A percentile compares a stretch with the other conserved stretches of the same genome.
Conservation (phyloP, 257 asterid genomes). For the Eucommia ulmoides region DNA sequence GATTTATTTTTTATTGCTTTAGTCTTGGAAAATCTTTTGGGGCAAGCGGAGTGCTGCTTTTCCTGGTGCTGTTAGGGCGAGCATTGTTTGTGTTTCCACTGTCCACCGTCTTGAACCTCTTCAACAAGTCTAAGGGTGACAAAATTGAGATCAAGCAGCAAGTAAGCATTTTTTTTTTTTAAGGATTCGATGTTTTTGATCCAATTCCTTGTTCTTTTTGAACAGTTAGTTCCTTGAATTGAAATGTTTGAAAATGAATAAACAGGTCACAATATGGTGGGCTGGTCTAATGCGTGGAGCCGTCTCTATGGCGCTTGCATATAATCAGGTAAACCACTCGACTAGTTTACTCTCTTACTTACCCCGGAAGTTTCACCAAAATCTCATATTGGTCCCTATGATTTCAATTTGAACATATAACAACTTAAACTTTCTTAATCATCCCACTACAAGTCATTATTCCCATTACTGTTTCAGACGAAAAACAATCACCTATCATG, state of each 20-base stretch:
- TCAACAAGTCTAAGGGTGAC: slow-evolving; percentile 20
- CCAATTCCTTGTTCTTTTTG: neutral
- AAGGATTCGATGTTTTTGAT: neutral
- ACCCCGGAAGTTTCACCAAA: no score
- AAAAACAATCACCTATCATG: no score
- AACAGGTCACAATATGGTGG: slow-evolving; percentile 66
- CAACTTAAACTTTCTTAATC: no score
- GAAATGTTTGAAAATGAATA: neutral
- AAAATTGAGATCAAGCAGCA: slow-evolving; percentile 42
- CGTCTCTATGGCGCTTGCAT: slow-evolving; percentile 74
- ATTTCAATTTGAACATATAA: no score
- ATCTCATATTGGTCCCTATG: no score
- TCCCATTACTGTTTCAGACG: no score
- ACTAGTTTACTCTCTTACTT: no score
- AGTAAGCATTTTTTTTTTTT: slow-evolving; percentile 24
- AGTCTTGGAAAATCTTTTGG: slow-evolving; percentile 59
- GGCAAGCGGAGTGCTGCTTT: slow-evolving; percentile 42
- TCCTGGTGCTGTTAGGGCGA: slow-evolving; percentile 57
- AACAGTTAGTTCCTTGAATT: slow-evolving; percentile 1
- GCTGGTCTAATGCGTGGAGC: slow-evolving; percentile 88
- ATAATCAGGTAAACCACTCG: slow-evolving; percentile 46
- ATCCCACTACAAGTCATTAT: no score
- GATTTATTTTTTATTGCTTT: slow-evolving; percentile 7
- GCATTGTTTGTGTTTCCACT: slow-evolving; percentile 57
- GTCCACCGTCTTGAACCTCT: slow-evolving; percentile 34